Conservation (phyloP, 2,329 filamentous ascomycete species). For the Tolypocladium capitatum region DNA sequence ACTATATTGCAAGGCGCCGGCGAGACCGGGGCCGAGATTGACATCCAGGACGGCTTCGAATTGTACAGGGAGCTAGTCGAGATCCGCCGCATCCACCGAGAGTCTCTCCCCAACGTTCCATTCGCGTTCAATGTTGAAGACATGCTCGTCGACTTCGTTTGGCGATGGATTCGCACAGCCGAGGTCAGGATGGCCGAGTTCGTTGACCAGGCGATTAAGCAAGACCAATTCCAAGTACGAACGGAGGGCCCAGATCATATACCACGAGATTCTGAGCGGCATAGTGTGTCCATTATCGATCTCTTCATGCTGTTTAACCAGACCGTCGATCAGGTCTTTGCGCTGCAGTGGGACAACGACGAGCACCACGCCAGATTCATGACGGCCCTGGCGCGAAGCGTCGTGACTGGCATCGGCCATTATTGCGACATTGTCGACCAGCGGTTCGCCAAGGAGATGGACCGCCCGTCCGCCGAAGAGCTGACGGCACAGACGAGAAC, state of each 20-base stretch:
- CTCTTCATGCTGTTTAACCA: conserved; percentile 91
- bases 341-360: conserved; percentile 86
- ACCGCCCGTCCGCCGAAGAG: conserved; percentile 78
- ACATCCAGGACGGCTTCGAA: conserved; percentile 85
- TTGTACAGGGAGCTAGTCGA: conserved; percentile 80
- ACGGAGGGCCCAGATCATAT: conserved; percentile 48
- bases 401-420: conserved; percentile 67
- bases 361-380: conserved; percentile 93
- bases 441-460: conserved; percentile 83
- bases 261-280: conserved; percentile 66
- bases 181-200: conserved; percentile 70
- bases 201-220: conserved; percentile 81
- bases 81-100: conserved; percentile 67
- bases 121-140: conserved; percentile 86
- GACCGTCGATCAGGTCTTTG: conserved; percentile 72
- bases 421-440: conserved; percentile 90
- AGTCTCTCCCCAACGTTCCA: conserved; percentile 55
- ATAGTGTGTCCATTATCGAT: conserved; percentile 87
- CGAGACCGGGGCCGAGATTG: conserved; percentile 59
- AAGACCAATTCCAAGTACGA: conserved; percentile 73
- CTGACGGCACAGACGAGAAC: conserved; percentile 64
- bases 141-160: conserved; percentile 81
- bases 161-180: conserved; percentile 80
- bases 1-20: conserved; percentile 65
- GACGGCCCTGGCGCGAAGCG: conserved; percentile 78